These are phyloP conservation scores for Pythium aristosporum DNA, from an alignment of 352 stramenopile species.

Conservation along the genomic window DNA sequence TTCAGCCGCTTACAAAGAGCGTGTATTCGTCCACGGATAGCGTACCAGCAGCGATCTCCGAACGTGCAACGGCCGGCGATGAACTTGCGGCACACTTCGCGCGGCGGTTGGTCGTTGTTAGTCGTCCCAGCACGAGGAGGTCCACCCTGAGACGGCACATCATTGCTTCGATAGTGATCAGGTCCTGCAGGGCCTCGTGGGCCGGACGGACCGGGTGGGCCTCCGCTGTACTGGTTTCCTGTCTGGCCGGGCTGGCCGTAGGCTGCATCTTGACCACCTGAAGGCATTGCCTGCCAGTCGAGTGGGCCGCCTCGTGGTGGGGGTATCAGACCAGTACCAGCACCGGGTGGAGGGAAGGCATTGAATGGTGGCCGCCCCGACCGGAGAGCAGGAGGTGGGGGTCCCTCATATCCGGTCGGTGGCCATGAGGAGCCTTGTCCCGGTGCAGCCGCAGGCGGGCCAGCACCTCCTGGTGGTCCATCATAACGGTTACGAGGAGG, in stretches of 20 bases:
- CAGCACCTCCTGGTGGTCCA: constrained; percentile 17
- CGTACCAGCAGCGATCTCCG: constrained; percentile 84
- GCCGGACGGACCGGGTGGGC: background rate
- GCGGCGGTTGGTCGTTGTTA: constrained; percentile 35
- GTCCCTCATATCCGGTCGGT: constrained; percentile 23
- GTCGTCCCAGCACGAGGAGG: background rate
- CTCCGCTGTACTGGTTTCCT: background rate
- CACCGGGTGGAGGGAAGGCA: constrained; percentile 12
- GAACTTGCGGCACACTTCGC: constrained; percentile 80
- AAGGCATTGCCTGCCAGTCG: background rate
- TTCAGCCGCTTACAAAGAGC: constrained; percentile 11
- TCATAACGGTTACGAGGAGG: constrained; percentile 31
- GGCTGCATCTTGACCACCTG: background rate
- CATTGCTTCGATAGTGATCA: background rate
- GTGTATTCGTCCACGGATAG: constrained; percentile 22
- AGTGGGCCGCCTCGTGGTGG: background rate
- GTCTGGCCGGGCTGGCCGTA: background rate
- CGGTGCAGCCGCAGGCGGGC: background rate
- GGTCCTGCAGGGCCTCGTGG: constrained; percentile 9
- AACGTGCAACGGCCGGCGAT: constrained; percentile 64
- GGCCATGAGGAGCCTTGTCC: constrained; percentile 14
- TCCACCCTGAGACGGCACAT: background rate
- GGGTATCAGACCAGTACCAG: constrained; percentile 2
- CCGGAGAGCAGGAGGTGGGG: constrained; percentile 21
- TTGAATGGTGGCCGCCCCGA: constrained; percentile 16